Evolutionary conservation across 805 yeast species (phyloP), one percentile per base, ranked within the genome.

Genomic region (Wickerhamomyces ciferrii): DNA sequence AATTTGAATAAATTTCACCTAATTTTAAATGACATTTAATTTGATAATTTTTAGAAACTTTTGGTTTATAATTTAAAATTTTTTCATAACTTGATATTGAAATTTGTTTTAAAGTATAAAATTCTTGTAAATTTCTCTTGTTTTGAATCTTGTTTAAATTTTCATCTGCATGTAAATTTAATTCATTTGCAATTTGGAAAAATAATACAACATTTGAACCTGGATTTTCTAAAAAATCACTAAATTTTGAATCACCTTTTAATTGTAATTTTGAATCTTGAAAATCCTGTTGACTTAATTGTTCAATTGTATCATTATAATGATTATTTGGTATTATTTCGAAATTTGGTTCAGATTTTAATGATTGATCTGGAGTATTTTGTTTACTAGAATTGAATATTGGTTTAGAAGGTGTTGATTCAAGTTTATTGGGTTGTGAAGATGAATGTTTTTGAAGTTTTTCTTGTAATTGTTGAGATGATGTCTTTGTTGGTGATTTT

Each of bases 61-160:
- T 65, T 31, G 61, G 61, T 27, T 56, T 62, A 17, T 60, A 61
- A 23, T 18, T 53, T 45, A 47, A 39, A 42, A 38, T 47, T 44
- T 35, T 49, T 19, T 34, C 53, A 53, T 65, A 49, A 11, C 60
- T 49, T 25, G 46, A 48, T 1, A 68, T 49, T 2, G 66, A 45
- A 48, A 63, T 57, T 14, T 58, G 54, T 1, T 67, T 55, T 43
- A 70, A 45, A 4, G 65, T 53, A 47, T 55, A 64, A 44, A 66
- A 67, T 49, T 66, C 67, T n/a, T 45, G 41, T 41, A 67, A 39
- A 19, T 62, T 56, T 5, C 40, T 38, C 23, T 59, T 59, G 21
- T 55, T 46, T 9, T 42, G 24, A 7, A 65, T 51, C 13, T 38
- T 45, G 11, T 34, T 35, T 3, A 57, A 51, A 14, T 41, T 31